Percentiles rank a stretch among this genome's conserved stretches.
phyloP scores from a whole-genome alignment of 148 eudicot genomes.

The Rhododendron mucronatum region DNA sequence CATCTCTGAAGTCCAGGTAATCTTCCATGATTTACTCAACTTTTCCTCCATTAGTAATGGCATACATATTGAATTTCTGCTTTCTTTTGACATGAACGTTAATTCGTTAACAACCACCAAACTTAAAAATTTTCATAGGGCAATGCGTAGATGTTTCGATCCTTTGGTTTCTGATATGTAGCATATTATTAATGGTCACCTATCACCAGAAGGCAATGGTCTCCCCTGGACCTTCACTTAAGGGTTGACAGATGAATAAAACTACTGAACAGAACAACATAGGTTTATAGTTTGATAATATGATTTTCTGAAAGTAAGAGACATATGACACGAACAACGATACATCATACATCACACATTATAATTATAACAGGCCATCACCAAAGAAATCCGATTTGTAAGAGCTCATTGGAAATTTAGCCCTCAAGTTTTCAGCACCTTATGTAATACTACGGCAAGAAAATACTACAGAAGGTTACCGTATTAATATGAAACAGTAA shows the following conservation, averaged over 20 bases:
- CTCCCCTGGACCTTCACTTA: not conserved
- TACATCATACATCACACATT: not conserved
- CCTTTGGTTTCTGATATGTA: not conserved
- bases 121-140: not conserved
- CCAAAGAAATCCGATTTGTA: not conserved
- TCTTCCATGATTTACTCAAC: not conserved
- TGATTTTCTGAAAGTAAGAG: not conserved
- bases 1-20: slow-evolving; percentile 45
- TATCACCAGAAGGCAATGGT: not conserved
- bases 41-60: not conserved
- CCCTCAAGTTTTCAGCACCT: not conserved
- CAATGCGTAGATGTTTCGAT: not conserved
- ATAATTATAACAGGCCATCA: too few relatives aligned
- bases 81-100: not conserved
- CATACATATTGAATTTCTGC: not conserved
- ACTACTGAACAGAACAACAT: not conserved
- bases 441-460: too few relatives aligned
- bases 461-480: not conserved
- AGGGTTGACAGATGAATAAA: not conserved
- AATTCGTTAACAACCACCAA: not conserved
- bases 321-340: not conserved
- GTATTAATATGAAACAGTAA: not conserved
- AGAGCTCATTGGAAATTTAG: not conserved
- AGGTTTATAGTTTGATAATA: not conserved
- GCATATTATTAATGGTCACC: not conserved